Percentiles rank a stretch among this genome's conserved stretches.
These are phyloP conservation scores for Venturia aucupariae DNA, from an alignment of 2,329 filamentous ascomycete genomes.

Conservation along the genomic window DNA sequence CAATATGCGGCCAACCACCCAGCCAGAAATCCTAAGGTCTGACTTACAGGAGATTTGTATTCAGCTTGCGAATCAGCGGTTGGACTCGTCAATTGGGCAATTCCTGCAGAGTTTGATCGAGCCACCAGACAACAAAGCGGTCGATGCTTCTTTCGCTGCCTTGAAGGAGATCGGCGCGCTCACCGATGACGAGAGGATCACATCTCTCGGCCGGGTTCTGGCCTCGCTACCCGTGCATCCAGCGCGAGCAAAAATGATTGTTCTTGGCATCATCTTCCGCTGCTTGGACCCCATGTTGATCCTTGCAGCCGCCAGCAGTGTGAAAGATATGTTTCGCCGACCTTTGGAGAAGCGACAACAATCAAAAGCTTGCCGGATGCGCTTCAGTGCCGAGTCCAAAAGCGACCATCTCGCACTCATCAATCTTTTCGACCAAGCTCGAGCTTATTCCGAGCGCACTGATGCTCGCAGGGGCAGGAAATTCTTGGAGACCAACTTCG, in stretches of 20 bases:
- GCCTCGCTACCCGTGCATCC: constrained; percentile 26
- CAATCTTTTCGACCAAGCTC: constrained; percentile 16
- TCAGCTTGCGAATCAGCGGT: constrained; percentile 13
- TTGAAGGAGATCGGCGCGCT: constrained; percentile 36
- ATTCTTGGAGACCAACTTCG: constrained; percentile 29
- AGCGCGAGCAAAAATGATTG: constrained; percentile 39
- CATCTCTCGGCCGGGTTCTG: constrained; percentile 39
- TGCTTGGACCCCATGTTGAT: constrained; percentile 44
- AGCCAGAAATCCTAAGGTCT: background rate
- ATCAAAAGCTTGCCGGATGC: constrained; percentile 20
- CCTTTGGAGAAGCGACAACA: constrained; percentile 22
- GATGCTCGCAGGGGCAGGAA: constrained; percentile 25
- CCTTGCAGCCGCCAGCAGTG: constrained; percentile 26
- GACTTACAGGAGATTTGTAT: constrained; percentile 20
- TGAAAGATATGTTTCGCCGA: constrained; percentile 17
- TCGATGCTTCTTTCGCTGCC: constrained; percentile 26
- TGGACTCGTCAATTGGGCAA: background rate
- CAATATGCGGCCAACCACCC: constrained; percentile 26
- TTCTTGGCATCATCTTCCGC: constrained; percentile 42
- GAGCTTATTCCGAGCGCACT: background rate
- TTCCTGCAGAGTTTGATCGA: constrained; percentile 8
- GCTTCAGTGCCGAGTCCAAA: constrained; percentile 26
- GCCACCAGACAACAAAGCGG: background rate
- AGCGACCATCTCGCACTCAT: constrained; percentile 39
- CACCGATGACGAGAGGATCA: constrained; percentile 34